A percentile compares a stretch with the other conserved stretches of the same genome.
phyloP scores from a whole-genome alignment of 2,329 filamentous ascomycete genomes.

The Aureobasidium melanogenum region DNA sequence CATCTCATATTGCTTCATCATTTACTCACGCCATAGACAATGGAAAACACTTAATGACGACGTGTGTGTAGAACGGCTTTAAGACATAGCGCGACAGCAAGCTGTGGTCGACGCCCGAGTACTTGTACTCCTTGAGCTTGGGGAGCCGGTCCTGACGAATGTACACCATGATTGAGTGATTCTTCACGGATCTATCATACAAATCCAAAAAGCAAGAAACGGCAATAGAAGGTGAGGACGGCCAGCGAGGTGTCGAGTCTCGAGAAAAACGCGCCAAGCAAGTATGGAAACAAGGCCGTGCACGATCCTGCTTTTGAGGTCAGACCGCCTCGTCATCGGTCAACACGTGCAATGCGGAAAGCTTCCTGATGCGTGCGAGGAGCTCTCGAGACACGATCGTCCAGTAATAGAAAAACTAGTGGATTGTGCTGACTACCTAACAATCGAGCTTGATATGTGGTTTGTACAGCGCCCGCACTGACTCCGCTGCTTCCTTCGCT shows the following conservation, averaged over 20 bases:
- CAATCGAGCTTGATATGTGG: neutral
- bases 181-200: neutral
- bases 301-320: conserved; percentile 1
- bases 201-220: neutral
- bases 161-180: conserved; percentile 65
- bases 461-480: neutral
- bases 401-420: neutral
- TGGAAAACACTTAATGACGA: conserved; percentile 90
- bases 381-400: neutral
- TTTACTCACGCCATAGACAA: conserved; percentile 74
- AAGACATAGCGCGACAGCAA: conserved; percentile 84
- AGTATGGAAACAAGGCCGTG: neutral
- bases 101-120: conserved; percentile 77
- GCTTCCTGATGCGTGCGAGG: neutral
- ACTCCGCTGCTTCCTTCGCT: neutral
- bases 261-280: conserved; percentile 5
- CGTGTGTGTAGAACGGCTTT: conserved; percentile 94
- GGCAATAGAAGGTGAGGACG: neutral
- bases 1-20: neutral
- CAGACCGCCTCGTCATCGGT: neutral
- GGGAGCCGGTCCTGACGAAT: conserved; percentile 85
- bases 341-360: neutral
- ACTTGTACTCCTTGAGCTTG: conserved; percentile 90
- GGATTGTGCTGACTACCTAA: neutral
- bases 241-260: neutral